Evolutionary conservation across 164 flowering plant genomes (phyloP).

Genomic region (Vitis vinifera): DNA sequence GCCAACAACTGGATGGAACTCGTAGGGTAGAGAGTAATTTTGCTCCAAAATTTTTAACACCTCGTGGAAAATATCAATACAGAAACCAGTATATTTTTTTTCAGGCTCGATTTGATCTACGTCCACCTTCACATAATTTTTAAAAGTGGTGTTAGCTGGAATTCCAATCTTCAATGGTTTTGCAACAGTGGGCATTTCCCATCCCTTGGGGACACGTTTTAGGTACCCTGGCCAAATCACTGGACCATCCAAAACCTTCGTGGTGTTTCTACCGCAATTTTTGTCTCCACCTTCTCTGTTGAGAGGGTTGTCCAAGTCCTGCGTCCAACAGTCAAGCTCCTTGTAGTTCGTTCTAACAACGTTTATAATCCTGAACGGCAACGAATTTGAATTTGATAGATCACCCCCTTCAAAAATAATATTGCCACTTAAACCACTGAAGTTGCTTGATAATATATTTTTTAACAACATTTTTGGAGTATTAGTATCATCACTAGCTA

Average conservation of each 20-base stretch:
- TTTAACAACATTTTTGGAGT: constrained; percentile 12
- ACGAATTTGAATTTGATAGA: background rate
- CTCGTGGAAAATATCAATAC: constrained; percentile 44
- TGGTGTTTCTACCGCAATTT: background rate
- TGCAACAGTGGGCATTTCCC: constrained; percentile 36
- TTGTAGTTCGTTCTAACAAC: constrained; percentile 27
- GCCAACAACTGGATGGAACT: constrained; percentile 19
- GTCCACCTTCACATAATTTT: constrained; percentile 41
- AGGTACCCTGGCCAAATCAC: constrained; percentile 42
- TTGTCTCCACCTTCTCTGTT: background rate
- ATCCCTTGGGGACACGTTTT: constrained; percentile 37
- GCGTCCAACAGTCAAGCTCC: constrained; percentile 28
- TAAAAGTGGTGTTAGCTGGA: constrained; percentile 36
- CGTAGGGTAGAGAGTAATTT: constrained; percentile 31
- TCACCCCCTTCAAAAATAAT: too few relatives aligned
- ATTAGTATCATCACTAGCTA: background rate
- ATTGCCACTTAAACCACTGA: constrained; percentile 31
- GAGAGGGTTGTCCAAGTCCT: constrained; percentile 5
- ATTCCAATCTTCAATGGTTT: constrained; percentile 50
- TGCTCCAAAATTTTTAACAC: constrained; percentile 23
- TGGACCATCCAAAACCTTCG: background rate
- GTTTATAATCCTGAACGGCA: constrained; percentile 23
- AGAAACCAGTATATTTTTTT: constrained; percentile 39
- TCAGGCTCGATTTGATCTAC: too few relatives aligned
- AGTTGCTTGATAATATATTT: constrained; percentile 16